phyloP scores from a whole-genome alignment of 306 rosid species.

The Pterocarpus macrocarpus region DNA sequence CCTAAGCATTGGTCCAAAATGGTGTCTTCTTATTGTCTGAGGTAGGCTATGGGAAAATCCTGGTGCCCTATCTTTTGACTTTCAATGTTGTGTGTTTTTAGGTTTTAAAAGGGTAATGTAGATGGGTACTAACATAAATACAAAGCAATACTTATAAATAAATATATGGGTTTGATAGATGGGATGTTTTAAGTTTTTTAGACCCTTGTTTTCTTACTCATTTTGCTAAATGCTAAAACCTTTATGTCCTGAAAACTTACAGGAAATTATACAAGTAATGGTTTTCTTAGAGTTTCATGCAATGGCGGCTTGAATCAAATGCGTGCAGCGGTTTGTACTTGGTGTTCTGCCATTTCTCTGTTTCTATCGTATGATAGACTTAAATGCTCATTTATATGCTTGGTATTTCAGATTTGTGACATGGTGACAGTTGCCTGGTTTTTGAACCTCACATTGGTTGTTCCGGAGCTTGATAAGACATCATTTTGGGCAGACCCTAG shows the following conservation, averaged over 20 bases:
- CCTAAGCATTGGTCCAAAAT: slow-evolving; percentile 6
- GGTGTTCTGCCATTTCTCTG: slow-evolving; percentile 29
- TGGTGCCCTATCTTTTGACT: slow-evolving; percentile 29
- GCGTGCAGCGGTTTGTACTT: slow-evolving; percentile 96
- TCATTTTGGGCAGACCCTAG: slow-evolving; percentile 99
- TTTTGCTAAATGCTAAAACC: slow-evolving; percentile 20
- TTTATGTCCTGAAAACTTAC: slow-evolving; percentile 50
- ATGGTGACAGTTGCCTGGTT: slow-evolving; percentile 96
- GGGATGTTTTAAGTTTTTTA: background rate
- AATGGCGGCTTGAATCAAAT: slow-evolving; percentile 99
- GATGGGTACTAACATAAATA: slow-evolving; percentile 14
- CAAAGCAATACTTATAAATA: slow-evolving; percentile 12
- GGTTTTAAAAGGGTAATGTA: slow-evolving; percentile 4
- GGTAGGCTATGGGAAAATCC: slow-evolving; percentile 13
- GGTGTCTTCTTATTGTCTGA: slow-evolving; percentile 2
- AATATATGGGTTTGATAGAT: slow-evolving; percentile 6
- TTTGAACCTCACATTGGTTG: slow-evolving; percentile 93
- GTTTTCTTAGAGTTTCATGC: slow-evolving; percentile 96
- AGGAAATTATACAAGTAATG: slow-evolving; percentile 98
- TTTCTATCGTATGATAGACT: slow-evolving; percentile 22
- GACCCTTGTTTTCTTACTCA: slow-evolving; percentile 36
- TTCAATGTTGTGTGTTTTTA: slow-evolving; percentile 22
- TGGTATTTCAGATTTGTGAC: slow-evolving; percentile 88
- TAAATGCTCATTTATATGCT: slow-evolving; percentile 46
- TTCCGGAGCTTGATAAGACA: slow-evolving; percentile 96